phyloP scores from a whole-genome alignment of 2,329 filamentous ascomycete species.

The Neoscytalidium dimidiatum region DNA sequence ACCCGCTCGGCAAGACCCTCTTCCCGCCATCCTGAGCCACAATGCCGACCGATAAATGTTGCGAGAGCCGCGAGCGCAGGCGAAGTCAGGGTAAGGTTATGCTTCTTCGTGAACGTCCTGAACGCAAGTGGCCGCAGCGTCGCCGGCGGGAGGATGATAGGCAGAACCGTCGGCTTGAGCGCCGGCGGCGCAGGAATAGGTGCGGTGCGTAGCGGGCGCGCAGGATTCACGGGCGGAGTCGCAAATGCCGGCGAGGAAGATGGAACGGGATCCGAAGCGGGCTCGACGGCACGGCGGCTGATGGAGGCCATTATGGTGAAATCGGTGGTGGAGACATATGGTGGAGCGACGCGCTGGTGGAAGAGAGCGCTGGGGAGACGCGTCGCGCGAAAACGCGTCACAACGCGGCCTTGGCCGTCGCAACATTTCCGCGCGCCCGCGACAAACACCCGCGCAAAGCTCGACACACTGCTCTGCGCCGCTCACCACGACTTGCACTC shows the following conservation, averaged over 20 bases:
- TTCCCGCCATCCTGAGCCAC: conserved; percentile 94
- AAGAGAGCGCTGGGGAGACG: conserved; percentile 9
- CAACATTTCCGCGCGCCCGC: conserved; percentile 7
- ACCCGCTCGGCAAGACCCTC: conserved; percentile 91
- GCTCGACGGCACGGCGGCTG: not conserved
- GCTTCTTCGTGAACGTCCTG: conserved; percentile 94
- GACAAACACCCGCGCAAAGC: not conserved
- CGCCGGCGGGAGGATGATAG: conserved; percentile 84
- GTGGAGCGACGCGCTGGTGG: not conserved
- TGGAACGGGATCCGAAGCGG: conserved; percentile 62
- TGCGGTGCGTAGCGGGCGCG: conserved; percentile 56
- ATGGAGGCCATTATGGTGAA: conserved; percentile 10
- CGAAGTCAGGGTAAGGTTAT: conserved; percentile 89
- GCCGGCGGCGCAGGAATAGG: conserved; percentile 47
- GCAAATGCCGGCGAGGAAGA: conserved; percentile 91
- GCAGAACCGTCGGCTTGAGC: conserved; percentile 68
- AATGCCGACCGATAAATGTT: conserved; percentile 87
- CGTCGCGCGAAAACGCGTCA: conserved; percentile 19
- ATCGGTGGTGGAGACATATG: conserved; percentile 10
- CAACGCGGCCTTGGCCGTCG: not conserved
- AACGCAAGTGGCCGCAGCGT: conserved; percentile 90
- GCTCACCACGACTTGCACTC: not conserved
- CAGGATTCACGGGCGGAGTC: conserved; percentile 74
- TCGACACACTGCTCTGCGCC: not conserved
- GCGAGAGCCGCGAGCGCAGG: conserved; percentile 83